Base-by-base conservation (phyloP, 805 yeast genomes). In the Cyberlindnera meyerae region DNA sequence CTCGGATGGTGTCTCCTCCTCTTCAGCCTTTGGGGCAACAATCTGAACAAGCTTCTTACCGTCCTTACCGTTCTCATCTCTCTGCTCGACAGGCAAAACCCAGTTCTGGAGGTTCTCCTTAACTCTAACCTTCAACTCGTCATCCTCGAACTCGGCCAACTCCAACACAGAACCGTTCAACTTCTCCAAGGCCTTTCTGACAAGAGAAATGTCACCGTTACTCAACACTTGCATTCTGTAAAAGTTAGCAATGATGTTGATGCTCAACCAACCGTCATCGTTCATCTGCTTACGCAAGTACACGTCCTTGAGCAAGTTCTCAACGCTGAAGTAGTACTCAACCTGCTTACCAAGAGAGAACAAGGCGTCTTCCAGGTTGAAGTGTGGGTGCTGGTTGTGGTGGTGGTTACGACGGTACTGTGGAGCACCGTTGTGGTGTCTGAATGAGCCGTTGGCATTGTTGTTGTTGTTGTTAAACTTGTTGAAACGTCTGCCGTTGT, bases 251-350 rank as follows among this genome's bases (percentile, higher is more conserved):
- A 87, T 70, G 39, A 76, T 69, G 6, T 60, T 54, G 40, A 87
- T 60, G 24, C 79, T 76, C 37, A 88, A 71, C 70, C 80, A 79
- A 18, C 96, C 96, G 41, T 76, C 69, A 31, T 71, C 52, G 60
- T 80, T 75, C 94, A 90, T 84, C 52, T 83, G 84, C 47, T 77
- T 73, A 61, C 96, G 77, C 62, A 93, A 70, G 57, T 65, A 90
- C 34, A 80, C 66, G 63, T 93, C 98, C 63, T 87, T 84, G 50
- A 82, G 68, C 62, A 93, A 70, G 62, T 93, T 93, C 51, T 87
- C 95, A 34, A 79, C 69, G 21, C 94, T 81, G 65, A 93, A 84
- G 62, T 93, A 93, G 68, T 93, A 93, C 57, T 86, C 93, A 35
- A 90, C 67, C 68, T 89, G 97, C 43, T 47, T 54, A n/a, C 45